Evolutionary conservation across 352 stramenopile genomes (phyloP), one percentile per base, ranked within the genome.

Genomic region (Ophiocytium majus): DNA sequence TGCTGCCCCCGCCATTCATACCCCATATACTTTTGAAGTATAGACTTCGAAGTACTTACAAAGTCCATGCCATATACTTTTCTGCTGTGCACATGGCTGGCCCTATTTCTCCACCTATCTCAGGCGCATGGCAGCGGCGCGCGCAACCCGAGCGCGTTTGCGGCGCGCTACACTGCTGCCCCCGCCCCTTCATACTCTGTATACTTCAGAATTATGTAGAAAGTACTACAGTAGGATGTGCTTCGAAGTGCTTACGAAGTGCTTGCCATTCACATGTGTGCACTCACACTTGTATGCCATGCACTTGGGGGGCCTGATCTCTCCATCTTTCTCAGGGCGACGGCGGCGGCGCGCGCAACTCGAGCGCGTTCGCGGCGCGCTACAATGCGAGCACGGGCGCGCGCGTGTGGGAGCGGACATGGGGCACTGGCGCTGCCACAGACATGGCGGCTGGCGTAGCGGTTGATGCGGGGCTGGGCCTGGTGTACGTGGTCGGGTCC

Each of bases 401-500:
- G 66, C 35, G 32, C 32, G 66, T 78, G 35, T 78, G 66, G 66
- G 64, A 87, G 71, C 80, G 50, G n/a, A 82, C 80, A 1, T 87
- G 83, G 83, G 83, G 83, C 0, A 87, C 78, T 28, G 66, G 14
- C 32, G 32, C 83, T 23, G 36, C 80, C n/a, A 71, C 43, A 0
- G 82, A 86, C 82, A 23, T 76, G 1, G 83, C 36, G n/a, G 80
- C 82, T 35, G 83, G 83, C 0, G 78, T 87, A 9, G 83, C 83
- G 0, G 80, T 87, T 0, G 83, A 87, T 31, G 49, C 36, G 28
- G 71, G 64, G 10, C 63, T 35, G 19, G 78, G 50, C 23, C 80
- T 87, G 19, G 63, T 87, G 14, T 86, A 86, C 71, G 79, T 86
- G 31, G 83, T 86, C 1, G 83, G 83, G 31, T 74, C 64, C n/a